Evolutionary conservation across 352 stramenopile species (phyloP), one percentile per base, ranked within the genome.

Genomic region (Globisporangium okanoganense): DNA sequence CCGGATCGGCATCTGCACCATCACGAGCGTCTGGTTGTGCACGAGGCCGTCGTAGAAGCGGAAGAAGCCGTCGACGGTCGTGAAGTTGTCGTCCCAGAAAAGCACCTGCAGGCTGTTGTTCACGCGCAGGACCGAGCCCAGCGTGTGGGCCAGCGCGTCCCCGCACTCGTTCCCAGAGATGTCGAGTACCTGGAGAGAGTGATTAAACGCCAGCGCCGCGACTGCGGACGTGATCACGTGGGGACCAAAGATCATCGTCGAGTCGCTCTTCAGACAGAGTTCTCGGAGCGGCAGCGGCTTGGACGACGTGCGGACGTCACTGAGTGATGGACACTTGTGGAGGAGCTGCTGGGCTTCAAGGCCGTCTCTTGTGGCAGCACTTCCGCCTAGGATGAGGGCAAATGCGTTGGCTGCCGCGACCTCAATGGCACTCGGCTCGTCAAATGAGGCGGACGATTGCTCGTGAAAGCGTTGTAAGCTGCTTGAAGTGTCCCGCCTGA

Each of bases 31-130:
- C 13, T 66, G 68, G 50, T 94, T 94, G 36, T 72, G 66, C 38
- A 78, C 16, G 2, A 92, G 57, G 2, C 77, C 80, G 14, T 83
- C 73, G 70, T 90, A 83, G 35, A 93, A 90, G 13, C 63, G 59
- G 29, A 73, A 53, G 58, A 90, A 90, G 8, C 85, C 85, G 27
- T 86, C 78, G 31, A 92, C 73, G 0, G 78, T 90, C 57, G 78
- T 88, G 58, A 76, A 80, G 53, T 92, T 94, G 38, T 71, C 75
- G 48, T 94, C 85, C 82, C 82, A 91, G 56, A 87, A 94, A 38
- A 94, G 70, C 8, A 80, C 70, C 18, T 79, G 78, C 13, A 92
- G 59, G 35, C 68, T 77, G 45, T 69, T 76, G 60, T 90, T 94
- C 25, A 64, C 60, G 0, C 77, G 81, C 29, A 94, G 56, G 7